Evolutionary conservation across 345 rosid genomes (phyloP).

Genomic region (Lepidium didymum): DNA sequence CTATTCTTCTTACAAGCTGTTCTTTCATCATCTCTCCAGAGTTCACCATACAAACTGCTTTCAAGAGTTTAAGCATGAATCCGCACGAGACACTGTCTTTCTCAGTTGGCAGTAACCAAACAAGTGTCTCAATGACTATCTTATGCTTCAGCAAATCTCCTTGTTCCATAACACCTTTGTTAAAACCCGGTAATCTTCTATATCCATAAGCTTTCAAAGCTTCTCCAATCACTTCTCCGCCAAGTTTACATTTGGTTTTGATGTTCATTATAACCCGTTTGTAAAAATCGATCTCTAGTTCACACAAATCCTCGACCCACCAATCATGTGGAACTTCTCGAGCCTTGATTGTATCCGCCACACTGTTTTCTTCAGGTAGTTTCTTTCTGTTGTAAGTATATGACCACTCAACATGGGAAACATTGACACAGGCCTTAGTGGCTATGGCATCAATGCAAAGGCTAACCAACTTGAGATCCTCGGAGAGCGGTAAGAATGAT

Average conservation of each 20-base stretch:
- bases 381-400: conserved; percentile 69
- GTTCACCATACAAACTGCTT: conserved; percentile 52
- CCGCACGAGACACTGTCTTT: conserved; percentile 67
- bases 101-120: conserved; percentile 55
- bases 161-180: conserved; percentile 49
- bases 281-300: conserved; percentile 61
- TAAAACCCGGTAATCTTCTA: conserved; percentile 58
- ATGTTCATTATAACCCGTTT: conserved; percentile 49
- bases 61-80: conserved; percentile 71
- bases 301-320: conserved; percentile 94
- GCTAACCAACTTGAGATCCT: conserved; percentile 54
- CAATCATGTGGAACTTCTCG: conserved; percentile 68
- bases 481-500: conserved; percentile 47
- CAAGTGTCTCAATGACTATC: conserved; percentile 48
- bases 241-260: conserved; percentile 36
- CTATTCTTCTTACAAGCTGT: conserved; percentile 50
- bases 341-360: conserved; percentile 31
- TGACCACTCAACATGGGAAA: conserved; percentile 77
- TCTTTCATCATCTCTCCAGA: conserved; percentile 41
- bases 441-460: conserved; percentile 68
- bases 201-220: conserved; percentile 80
- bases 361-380: conserved; percentile 51
- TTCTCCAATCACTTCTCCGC: conserved; percentile 69
- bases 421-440: conserved; percentile 50
- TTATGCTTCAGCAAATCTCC: conserved; percentile 47